Evolutionary conservation across 163 green algal genomes (phyloP).

Genomic region (Trebouxiophyceae sp.): DNA sequence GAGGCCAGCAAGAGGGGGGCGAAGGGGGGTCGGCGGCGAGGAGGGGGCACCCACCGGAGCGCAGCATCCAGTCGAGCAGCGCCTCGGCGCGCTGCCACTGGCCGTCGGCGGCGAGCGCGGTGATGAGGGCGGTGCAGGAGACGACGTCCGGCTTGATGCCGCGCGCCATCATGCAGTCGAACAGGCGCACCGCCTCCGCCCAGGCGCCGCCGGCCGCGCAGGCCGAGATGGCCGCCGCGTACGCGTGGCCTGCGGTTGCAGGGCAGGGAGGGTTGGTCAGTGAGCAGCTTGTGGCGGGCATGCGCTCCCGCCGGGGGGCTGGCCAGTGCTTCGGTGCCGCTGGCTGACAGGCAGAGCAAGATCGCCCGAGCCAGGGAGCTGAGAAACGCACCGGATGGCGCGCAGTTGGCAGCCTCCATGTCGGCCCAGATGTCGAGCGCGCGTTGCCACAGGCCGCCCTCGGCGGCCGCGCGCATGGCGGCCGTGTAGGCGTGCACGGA

Average conservation of each 20-base stretch:
- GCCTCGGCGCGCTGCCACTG: conserved; percentile 49
- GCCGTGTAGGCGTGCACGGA: conserved; percentile 79
- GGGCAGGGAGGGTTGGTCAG: not conserved
- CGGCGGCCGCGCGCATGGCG: conserved; percentile 70
- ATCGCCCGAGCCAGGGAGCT: not conserved
- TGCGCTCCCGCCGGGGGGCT: too few relatives aligned
- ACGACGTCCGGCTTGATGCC: conserved; percentile 77
- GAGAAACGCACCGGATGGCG: conserved; percentile 38
- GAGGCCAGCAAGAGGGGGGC: not conserved
- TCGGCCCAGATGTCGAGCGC: conserved; percentile 77
- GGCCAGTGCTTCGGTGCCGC: too few relatives aligned
- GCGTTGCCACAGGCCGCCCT: conserved; percentile 52
- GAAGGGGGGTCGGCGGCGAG: too few relatives aligned
- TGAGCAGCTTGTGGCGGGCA: not conserved
- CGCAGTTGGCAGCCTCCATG: conserved; percentile 52
- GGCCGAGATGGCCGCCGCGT: conserved; percentile 73
- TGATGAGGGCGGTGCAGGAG: conserved; percentile 82
- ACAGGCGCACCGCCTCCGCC: conserved; percentile 62
- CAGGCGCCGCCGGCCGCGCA: conserved; percentile 70
- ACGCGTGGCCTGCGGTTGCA: conserved; percentile 70
- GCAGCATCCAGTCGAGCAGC: conserved; percentile 72
- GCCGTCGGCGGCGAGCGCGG: conserved; percentile 54
- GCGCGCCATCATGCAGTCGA: conserved; percentile 75
- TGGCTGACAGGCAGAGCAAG: not conserved
- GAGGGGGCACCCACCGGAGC: conserved; percentile 15